Conservation (phyloP, 495 filamentous ascomycete genomes). For the Clavariopsis aquatica region DNA sequence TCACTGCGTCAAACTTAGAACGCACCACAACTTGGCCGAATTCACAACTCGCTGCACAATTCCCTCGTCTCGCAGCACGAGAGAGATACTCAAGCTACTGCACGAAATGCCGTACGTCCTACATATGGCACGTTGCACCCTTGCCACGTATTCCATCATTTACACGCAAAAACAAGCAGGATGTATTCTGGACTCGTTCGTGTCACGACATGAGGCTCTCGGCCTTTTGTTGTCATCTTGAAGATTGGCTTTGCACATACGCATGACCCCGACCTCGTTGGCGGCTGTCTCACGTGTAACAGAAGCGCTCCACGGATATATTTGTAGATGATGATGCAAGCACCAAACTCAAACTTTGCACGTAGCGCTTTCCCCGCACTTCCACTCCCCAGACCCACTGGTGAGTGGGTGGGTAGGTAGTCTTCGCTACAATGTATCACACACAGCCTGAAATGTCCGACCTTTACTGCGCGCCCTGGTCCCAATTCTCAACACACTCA, state of each 20-base stretch:
- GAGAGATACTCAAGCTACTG: background rate
- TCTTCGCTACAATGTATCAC: no score
- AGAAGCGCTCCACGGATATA: background rate
- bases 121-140: slow-evolving; percentile 10
- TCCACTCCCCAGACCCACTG: background rate
- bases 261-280: no score
- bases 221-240: no score
- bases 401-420: background rate
- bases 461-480: background rate
- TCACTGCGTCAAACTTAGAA: background rate
- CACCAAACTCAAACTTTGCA: background rate
- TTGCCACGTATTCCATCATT: slow-evolving; percentile 1
- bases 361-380: background rate
- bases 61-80: background rate
- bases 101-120: background rate
- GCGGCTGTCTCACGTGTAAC: no score
- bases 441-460: background rate
- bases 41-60: background rate
- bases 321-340: background rate
- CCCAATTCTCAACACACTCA: background rate
- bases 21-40: background rate
- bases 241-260: no score
- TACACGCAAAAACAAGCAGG: background rate
- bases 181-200: no score
- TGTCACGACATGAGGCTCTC: no score